A percentile compares a stretch with the other conserved stretches of the same genome.
Evolutionary conservation across 1,284 basidiomycete genomes (phyloP).

Genomic region (Puccinia hordei): DNA sequence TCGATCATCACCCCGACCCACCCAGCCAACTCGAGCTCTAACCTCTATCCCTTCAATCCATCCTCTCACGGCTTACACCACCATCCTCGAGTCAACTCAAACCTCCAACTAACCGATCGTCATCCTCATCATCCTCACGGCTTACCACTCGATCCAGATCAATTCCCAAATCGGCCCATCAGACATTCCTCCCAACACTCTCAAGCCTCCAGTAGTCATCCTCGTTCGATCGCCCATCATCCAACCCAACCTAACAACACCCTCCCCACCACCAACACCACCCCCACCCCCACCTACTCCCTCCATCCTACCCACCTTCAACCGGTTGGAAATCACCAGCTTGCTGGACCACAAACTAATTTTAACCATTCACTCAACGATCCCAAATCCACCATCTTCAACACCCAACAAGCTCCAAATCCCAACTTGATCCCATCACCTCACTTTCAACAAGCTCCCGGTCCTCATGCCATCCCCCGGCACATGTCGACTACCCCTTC

Average conservation of each 20-base stretch:
- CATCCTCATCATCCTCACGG: background rate
- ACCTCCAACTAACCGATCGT: too few species aligned
- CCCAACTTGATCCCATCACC: too few species aligned
- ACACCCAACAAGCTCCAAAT: background rate
- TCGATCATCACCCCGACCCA: background rate
- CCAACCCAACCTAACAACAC: background rate
- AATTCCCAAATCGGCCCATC: background rate
- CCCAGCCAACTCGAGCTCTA: background rate
- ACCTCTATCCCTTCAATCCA: background rate
- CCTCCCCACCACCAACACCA: background rate
- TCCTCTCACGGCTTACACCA: background rate
- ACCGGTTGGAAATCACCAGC: too few species aligned
- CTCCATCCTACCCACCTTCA: background rate
- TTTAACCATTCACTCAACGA: background rate
- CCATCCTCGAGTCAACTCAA: too few species aligned
- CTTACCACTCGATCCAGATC: too few species aligned
- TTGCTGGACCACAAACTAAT: too few species aligned
- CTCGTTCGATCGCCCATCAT: background rate
- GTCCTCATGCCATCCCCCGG: background rate
- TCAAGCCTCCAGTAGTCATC: too few species aligned
- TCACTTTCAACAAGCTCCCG: background rate
- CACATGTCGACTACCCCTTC: conserved; percentile 17
- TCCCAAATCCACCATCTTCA: background rate
- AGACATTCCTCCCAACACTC: background rate
- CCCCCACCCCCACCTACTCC: background rate